A percentile compares a stretch with the other conserved stretches of the same genome.
These are phyloP conservation scores for Penicillium coffeae DNA, from an alignment of 495 filamentous ascomycete species.

Conservation along the genomic window DNA sequence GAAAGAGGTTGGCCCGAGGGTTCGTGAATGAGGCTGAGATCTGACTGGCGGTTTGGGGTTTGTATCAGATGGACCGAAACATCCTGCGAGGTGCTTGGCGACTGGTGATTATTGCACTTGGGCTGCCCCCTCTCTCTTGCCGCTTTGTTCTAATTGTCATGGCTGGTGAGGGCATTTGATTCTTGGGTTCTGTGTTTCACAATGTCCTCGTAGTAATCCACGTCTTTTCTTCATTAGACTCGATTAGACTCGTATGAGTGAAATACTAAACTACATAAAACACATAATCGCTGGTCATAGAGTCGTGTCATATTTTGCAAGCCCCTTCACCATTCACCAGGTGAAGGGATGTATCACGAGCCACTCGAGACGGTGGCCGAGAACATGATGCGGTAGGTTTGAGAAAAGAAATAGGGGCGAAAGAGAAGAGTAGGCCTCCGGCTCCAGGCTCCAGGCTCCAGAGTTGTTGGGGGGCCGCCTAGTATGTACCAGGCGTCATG, in stretches of 20 bases:
- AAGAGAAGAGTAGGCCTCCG: neutral
- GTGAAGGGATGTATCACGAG: neutral
- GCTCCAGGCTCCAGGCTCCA: neutral
- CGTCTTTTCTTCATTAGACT: constrained; percentile 5
- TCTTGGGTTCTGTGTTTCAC: neutral
- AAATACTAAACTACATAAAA: constrained; percentile 27
- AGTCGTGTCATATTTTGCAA: constrained; percentile 26
- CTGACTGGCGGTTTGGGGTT: neutral
- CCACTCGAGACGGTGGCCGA: neutral
- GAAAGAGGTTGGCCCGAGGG: constrained; percentile 19
- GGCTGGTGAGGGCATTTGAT: neutral
- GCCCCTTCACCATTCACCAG: neutral
- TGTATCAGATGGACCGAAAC: constrained; percentile 1
- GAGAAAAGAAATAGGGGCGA: constrained; percentile 2
- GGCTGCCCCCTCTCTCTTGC: neutral
- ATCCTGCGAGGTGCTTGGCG: too few relatives aligned
- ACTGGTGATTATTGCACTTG: neutral
- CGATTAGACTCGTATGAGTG: neutral
- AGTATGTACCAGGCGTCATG: neutral
- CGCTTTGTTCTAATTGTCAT: neutral
- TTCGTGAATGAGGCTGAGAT: constrained; percentile 11
- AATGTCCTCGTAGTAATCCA: constrained; percentile 1
- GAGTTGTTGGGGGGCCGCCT: neutral
- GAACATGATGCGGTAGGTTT: neutral
- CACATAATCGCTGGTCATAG: constrained; percentile 26